phyloP scores from a whole-genome alignment of 106 monocot genomes.

The Narthecium ossifragum region DNA sequence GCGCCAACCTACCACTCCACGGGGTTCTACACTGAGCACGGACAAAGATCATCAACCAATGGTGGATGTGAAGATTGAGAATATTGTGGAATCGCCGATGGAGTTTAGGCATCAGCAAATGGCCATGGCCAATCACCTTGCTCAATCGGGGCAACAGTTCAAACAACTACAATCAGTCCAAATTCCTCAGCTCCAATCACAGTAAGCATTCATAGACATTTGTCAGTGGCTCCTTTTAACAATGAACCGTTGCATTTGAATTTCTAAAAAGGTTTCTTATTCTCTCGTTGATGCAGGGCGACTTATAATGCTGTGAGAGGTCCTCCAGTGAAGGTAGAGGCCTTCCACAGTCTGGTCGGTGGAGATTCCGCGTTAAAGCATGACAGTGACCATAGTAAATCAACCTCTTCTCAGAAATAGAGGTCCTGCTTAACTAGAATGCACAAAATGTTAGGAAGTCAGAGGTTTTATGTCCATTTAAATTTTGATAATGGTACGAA shows the following conservation, averaged over 20 bases:
- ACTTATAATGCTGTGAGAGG: constrained; percentile 44
- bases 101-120: constrained; percentile 74
- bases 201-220: constrained; percentile 22
- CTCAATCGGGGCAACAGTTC: constrained; percentile 52
- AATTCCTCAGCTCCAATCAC: constrained; percentile 55
- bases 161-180: constrained; percentile 53
- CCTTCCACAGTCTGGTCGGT: constrained; percentile 61
- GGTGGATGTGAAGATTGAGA: constrained; percentile 63
- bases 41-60: constrained; percentile 50
- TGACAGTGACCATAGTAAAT: constrained; percentile 61
- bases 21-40: constrained; percentile 27
- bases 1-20: constrained; percentile 27
- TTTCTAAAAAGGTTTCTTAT: neutral
- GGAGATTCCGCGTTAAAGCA: constrained; percentile 59
- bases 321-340: constrained; percentile 80
- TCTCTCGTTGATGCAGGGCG: constrained; percentile 36
- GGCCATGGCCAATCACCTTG: constrained; percentile 30
- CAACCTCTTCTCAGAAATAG: constrained; percentile 46
- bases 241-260: no score
- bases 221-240: no score
- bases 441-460: no score
- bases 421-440: no score
- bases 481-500: no score
- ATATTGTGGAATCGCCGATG: constrained; percentile 34
- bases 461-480: no score